These are phyloP conservation scores for Epichloe glyceriae DNA, from an alignment of 2,329 filamentous ascomycete genomes.

Conservation along the genomic window DNA sequence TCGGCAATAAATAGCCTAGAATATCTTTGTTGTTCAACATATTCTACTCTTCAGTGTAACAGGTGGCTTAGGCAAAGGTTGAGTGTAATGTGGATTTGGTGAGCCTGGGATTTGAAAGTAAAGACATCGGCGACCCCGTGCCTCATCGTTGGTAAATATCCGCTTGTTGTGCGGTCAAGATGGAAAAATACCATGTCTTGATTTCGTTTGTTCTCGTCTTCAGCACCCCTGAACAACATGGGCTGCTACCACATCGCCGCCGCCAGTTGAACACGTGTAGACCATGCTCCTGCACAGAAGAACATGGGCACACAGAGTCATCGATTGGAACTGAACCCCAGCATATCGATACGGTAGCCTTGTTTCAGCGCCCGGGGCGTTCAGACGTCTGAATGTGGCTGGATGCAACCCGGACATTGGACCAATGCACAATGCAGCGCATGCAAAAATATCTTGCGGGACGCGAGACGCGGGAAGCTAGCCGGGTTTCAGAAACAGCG, in stretches of 20 bases:
- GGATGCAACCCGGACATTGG: not conserved
- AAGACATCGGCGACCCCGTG: not conserved
- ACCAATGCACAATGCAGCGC: not conserved
- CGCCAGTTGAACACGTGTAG: slow-evolving; percentile 4
- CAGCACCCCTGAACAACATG: not conserved
- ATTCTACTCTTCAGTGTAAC: not conserved
- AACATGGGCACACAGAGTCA: not conserved
- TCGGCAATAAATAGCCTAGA: not conserved
- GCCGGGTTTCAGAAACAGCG: not conserved
- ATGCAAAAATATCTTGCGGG: not conserved
- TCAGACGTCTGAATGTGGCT: not conserved
- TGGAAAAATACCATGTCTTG: not conserved
- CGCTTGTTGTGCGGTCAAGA: not conserved
- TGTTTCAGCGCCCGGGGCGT: not conserved
- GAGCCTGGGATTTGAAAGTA: not conserved
- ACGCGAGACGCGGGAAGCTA: not conserved
- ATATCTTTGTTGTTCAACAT: not conserved
- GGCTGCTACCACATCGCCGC: not conserved
- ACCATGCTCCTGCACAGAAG: slow-evolving; percentile 1
- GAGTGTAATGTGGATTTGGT: not conserved
- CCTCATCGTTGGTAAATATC: not conserved
- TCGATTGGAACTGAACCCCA: not conserved
- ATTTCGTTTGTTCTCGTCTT: not conserved
- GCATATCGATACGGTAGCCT: not conserved
- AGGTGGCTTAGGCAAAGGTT: not conserved